Conservation (phyloP, 2,329 filamentous ascomycete species). For the Blastomyces emzantsi region DNA sequence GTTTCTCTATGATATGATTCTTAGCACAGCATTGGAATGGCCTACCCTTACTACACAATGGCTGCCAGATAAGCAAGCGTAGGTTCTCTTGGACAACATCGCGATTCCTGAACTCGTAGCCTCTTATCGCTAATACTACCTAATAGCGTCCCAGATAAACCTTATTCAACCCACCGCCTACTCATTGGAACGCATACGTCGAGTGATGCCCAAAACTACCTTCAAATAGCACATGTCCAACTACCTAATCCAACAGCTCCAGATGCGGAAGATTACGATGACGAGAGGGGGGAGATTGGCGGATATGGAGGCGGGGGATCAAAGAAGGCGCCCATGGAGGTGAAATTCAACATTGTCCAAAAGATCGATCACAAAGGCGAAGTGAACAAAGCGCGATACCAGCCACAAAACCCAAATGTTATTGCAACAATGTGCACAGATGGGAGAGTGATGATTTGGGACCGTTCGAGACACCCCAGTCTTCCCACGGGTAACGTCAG, state of each 20-base stretch:
- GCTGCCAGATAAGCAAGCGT: conserved; percentile 89
- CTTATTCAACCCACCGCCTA: conserved; percentile 77
- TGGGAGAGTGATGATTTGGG: conserved; percentile 83
- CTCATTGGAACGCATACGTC: conserved; percentile 94
- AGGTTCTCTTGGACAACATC: conserved; percentile 22
- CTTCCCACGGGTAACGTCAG: conserved; percentile 64
- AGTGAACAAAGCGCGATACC: conserved; percentile 97
- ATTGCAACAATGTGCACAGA: conserved; percentile 90
- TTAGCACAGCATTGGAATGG: conserved; percentile 93
- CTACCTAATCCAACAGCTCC: conserved; percentile 65
- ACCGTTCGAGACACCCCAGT: conserved; percentile 85
- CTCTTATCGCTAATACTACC: background rate
- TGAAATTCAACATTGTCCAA: conserved; percentile 88
- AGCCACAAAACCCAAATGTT: conserved; percentile 93
- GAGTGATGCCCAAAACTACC: conserved; percentile 73
- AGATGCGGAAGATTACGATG: conserved; percentile 78
- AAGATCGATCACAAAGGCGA: conserved; percentile 95
- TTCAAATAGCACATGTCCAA: conserved; percentile 91
- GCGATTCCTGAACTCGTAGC: background rate
- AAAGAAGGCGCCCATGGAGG: conserved; percentile 57
- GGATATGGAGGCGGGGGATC: conserved; percentile 67
- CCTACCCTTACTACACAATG: conserved; percentile 95
- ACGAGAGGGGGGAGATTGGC: conserved; percentile 85
- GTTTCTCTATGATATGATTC: conserved; percentile 96
- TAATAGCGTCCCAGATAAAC: conserved; percentile 64